Evolutionary conservation across 2,329 filamentous ascomycete genomes (phyloP).

Genomic region (Fusarium nisikadoi): DNA sequence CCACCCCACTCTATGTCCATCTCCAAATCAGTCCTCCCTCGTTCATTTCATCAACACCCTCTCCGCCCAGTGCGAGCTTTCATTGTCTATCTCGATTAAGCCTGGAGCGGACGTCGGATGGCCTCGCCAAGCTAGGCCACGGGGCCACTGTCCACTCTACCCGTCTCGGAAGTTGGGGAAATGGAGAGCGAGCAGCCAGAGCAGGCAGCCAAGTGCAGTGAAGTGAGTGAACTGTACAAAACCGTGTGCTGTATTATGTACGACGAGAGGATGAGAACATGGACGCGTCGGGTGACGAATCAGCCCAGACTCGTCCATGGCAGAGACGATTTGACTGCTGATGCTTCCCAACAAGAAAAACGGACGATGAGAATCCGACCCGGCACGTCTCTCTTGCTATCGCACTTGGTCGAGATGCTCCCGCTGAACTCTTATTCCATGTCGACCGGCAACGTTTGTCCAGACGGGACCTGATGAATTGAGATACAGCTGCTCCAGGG

Average conservation of each 20-base stretch:
- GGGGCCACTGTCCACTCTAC: constrained; percentile 41
- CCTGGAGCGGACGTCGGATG: constrained; percentile 25
- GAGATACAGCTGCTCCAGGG: constrained; percentile 22
- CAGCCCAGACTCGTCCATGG: constrained; percentile 42
- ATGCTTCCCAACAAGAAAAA: constrained; percentile 35
- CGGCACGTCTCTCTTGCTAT: neutral
- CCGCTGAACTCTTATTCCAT: neutral
- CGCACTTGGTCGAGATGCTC: constrained; percentile 12
- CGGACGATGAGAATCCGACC: constrained; percentile 21
- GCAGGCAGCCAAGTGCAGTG: neutral
- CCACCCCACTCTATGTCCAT: neutral
- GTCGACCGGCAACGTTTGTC: constrained; percentile 5
- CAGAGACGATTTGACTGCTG: constrained; percentile 17
- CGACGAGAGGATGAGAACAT: constrained; percentile 37
- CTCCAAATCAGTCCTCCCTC: constrained; percentile 2
- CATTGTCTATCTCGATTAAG: constrained; percentile 36
- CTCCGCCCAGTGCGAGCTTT: constrained; percentile 42
- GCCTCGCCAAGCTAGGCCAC: constrained; percentile 19
- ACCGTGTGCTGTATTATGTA: constrained; percentile 37
- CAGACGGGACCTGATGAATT: constrained; percentile 23
- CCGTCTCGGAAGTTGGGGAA: constrained; percentile 41
- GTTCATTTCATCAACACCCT: constrained; percentile 27
- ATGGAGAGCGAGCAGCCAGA: constrained; percentile 19
- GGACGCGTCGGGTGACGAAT: constrained; percentile 43
- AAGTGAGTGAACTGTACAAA: constrained; percentile 16